Conservation (phyloP, 164 flowering plant species). For the Nelumbo lutea region DNA sequence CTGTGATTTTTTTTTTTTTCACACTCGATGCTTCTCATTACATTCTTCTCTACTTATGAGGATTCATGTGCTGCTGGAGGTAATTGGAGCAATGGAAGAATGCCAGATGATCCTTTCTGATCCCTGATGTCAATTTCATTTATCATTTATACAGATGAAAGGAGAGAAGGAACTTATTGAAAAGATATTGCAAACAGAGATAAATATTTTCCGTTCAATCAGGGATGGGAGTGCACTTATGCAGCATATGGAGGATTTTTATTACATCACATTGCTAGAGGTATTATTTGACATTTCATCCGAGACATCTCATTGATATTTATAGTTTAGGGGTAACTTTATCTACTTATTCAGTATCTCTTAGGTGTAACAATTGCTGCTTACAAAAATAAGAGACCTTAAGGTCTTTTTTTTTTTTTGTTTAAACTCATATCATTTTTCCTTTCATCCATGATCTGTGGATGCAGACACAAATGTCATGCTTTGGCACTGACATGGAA, state of each 20-base stretch:
- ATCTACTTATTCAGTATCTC: too few species aligned
- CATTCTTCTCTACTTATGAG: too few species aligned
- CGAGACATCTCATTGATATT: background rate
- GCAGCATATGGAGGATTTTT: conserved; percentile 99
- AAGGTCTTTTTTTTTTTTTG: too few species aligned
- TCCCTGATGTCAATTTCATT: background rate
- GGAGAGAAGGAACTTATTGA: conserved; percentile 89
- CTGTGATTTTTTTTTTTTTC: background rate
- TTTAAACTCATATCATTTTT: too few species aligned
- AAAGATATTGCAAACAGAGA: conserved; percentile 80
- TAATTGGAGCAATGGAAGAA: background rate
- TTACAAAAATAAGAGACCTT: too few species aligned
- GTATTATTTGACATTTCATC: conserved; percentile 25
- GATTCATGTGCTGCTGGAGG: too few species aligned
- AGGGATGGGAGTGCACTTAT: conserved; percentile 96
- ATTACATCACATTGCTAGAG: conserved; percentile 83
- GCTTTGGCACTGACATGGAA: too few species aligned
- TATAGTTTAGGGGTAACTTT: too few species aligned
- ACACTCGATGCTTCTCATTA: background rate
- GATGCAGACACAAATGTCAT: too few species aligned
- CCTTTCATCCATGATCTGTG: too few species aligned
- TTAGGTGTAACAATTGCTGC: too few species aligned
- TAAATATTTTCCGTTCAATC: conserved; percentile 75
- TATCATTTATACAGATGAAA: conserved; percentile 58
- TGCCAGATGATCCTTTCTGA: background rate